Percentiles rank a stretch among this genome's conserved stretches.
These are phyloP conservation scores for Globomyces pollinis-pini DNA, from an alignment of 192 early-diverging fungal species.

Conservation along the genomic window DNA sequence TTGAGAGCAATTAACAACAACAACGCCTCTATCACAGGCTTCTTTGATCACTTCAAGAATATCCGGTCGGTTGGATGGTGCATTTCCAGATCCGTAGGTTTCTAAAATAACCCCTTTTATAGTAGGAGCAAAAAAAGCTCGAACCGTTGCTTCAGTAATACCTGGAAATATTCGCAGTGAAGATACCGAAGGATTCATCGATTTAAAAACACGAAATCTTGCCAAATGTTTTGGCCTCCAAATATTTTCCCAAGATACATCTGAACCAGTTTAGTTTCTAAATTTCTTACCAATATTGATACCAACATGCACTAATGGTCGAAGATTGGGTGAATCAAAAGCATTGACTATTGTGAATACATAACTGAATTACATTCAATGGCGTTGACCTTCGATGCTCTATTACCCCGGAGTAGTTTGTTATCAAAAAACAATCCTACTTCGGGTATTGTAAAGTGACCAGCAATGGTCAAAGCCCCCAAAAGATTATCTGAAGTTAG, in stretches of 20 bases:
- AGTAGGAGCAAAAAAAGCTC: conserved; percentile 75
- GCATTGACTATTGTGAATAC: too few relatives aligned
- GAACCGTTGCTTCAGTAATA: conserved; percentile 79
- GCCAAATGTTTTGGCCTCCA: conserved; percentile 77
- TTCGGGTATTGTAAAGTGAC: conserved; percentile 96
- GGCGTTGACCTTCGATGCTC: conserved; percentile 58
- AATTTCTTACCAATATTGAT: conserved; percentile 81
- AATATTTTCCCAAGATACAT: conserved; percentile 86
- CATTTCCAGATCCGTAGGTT: conserved; percentile 96
- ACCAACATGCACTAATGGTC: conserved; percentile 88
- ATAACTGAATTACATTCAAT: too few relatives aligned
- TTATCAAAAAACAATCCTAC: conserved; percentile 91
- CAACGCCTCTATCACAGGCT: conserved; percentile 85
- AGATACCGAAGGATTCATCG: conserved; percentile 79
- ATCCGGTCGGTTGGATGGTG: conserved; percentile 80
- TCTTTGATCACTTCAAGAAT: conserved; percentile 74
- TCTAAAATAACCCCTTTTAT: conserved; percentile 90
- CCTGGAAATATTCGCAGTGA: conserved; percentile 89
- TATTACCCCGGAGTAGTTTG: conserved; percentile 87
- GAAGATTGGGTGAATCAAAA: conserved; percentile 68
- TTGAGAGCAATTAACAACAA: conserved; percentile 92
- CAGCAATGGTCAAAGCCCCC: conserved; percentile 93
- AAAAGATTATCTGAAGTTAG: conserved; percentile 97
- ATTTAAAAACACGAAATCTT: conserved; percentile 76
- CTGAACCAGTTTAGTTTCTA: conserved; percentile 34